Percentiles rank a stretch among this genome's conserved stretches.
Evolutionary conservation across 179 eudicot species (phyloP).

Genomic region (Vitellaria paradoxa): DNA sequence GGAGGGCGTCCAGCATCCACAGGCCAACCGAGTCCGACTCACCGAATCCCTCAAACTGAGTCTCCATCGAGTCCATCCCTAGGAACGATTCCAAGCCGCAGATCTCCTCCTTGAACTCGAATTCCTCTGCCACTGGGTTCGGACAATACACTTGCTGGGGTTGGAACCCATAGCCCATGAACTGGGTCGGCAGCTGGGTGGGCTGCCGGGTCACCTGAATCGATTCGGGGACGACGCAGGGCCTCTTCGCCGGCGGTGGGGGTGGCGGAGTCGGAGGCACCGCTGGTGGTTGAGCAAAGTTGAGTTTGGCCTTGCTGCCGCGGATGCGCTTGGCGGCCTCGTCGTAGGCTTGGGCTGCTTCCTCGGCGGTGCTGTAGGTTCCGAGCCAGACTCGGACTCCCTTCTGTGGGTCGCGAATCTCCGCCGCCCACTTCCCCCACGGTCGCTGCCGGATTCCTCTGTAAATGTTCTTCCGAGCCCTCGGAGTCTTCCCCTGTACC

Average conservation of each 20-base stretch:
- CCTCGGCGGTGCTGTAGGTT: conserved; percentile 60
- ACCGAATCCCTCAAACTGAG: conserved; percentile 7
- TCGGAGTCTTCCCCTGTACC: conserved; percentile 18
- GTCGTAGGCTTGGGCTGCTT: conserved; percentile 65
- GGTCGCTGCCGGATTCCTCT: conserved; percentile 66
- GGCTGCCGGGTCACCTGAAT: not conserved
- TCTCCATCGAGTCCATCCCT: conserved; percentile 24
- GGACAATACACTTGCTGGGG: conserved; percentile 1
- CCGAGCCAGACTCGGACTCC: conserved; percentile 78
- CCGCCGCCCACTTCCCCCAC: conserved; percentile 87
- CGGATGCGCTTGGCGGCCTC: conserved; percentile 55
- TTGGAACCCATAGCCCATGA: not conserved
- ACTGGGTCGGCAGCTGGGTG: not conserved
- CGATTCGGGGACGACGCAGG: conserved; percentile 13
- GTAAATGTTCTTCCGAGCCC: conserved; percentile 50
- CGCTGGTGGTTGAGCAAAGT: conserved; percentile 33
- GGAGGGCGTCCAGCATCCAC: conserved; percentile 19
- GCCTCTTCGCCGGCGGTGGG: conserved; percentile 17
- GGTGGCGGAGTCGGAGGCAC: conserved; percentile 13
- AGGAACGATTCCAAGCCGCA: conserved; percentile 34
- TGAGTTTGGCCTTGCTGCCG: conserved; percentile 69
- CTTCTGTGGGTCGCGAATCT: conserved; percentile 63
- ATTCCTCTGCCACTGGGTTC: not conserved
- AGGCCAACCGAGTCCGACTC: conserved; percentile 18
- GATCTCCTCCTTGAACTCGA: conserved; percentile 28